Evolutionary conservation across 1,284 basidiomycete species (phyloP).

Genomic region (Cryptococcus sp.): DNA sequence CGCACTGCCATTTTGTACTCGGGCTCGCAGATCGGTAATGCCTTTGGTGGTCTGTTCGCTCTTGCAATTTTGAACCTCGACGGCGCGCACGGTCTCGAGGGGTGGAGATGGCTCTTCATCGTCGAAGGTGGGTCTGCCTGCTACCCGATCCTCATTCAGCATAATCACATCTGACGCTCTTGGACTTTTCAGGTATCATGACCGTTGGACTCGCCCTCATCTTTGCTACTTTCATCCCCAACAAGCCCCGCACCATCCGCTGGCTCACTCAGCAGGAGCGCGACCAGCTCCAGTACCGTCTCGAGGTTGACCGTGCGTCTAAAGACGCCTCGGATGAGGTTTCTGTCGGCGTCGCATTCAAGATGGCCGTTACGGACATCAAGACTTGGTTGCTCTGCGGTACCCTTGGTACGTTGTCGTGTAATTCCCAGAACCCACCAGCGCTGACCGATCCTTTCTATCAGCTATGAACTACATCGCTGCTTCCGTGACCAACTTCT

Average conservation of each 20-base stretch:
- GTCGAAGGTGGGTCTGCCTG: constrained; percentile 13
- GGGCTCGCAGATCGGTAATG: constrained; percentile 49
- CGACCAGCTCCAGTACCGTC: constrained; percentile 40
- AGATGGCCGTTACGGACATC: constrained; percentile 37
- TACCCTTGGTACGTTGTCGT: constrained; percentile 6
- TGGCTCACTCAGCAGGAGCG: constrained; percentile 39
- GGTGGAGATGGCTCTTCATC: constrained; percentile 43
- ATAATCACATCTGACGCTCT: not conserved
- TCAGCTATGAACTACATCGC: constrained; percentile 29
- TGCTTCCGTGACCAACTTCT: constrained; percentile 50
- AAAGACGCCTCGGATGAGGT: constrained; percentile 40
- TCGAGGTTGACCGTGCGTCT: constrained; percentile 41
- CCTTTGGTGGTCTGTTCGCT: constrained; percentile 49
- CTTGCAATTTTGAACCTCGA: constrained; percentile 34
- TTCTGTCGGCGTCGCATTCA: constrained; percentile 30
- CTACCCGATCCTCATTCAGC: not conserved
- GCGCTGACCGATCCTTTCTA: not conserved
- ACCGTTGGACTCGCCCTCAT: constrained; percentile 40
- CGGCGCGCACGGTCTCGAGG: constrained; percentile 36
- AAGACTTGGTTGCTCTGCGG: constrained; percentile 44
- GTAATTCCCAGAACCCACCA: too few species aligned
- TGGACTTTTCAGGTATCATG: constrained; percentile 12
- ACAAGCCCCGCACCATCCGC: constrained; percentile 37
- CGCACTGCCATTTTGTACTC: constrained; percentile 44
- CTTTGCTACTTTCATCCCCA: constrained; percentile 44